phyloP scores from a whole-genome alignment of 306 rosid genomes.

The Oxytropis ochrocephala region DNA sequence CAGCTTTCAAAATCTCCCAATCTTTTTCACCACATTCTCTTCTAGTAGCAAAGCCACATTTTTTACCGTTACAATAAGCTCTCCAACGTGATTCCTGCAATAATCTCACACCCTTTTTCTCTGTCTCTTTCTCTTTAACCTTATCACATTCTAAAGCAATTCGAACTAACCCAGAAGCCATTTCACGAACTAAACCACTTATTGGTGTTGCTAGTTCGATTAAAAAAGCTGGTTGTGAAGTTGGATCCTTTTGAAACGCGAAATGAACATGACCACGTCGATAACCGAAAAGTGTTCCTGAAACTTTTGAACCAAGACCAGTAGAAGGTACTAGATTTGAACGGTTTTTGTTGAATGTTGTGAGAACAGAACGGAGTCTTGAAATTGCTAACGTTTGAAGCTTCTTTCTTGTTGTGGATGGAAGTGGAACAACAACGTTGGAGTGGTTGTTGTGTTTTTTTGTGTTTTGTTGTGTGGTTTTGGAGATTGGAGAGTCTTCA shows the following conservation, averaged over 20 bases:
- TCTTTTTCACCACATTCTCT: slow-evolving; percentile 87
- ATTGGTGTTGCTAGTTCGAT: slow-evolving; percentile 94
- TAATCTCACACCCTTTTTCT: slow-evolving; percentile 39
- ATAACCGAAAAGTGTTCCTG: slow-evolving; percentile 88
- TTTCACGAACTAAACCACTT: slow-evolving; percentile 83
- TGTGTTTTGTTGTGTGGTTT: slow-evolving; percentile 35
- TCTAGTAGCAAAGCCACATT: slow-evolving; percentile 78
- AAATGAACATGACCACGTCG: slow-evolving; percentile 90
- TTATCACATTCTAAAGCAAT: slow-evolving; percentile 91
- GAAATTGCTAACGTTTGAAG: slow-evolving; percentile 66
- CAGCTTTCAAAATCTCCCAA: slow-evolving; percentile 77
- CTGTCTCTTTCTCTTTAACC: slow-evolving; percentile 38
- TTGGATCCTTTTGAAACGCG: slow-evolving; percentile 79
- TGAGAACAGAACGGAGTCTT: slow-evolving; percentile 71
- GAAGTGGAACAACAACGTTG: slow-evolving; percentile 3
- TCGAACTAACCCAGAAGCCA: slow-evolving; percentile 96
- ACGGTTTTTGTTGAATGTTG: slow-evolving; percentile 62
- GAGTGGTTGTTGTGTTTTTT: slow-evolving; percentile 1
- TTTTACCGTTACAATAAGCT: slow-evolving; percentile 88
- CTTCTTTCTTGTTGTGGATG: slow-evolving; percentile 40
- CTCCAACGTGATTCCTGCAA: slow-evolving; percentile 88
- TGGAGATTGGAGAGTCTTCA: slow-evolving; percentile 51
- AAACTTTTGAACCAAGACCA: slow-evolving; percentile 68
- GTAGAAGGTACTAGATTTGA: slow-evolving; percentile 29
- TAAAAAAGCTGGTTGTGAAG: slow-evolving; percentile 71